A percentile compares a stretch with the other conserved stretches of the same genome.
Conservation (phyloP, 1,284 basidiomycete genomes). For the Neonothopanus nambi region DNA sequence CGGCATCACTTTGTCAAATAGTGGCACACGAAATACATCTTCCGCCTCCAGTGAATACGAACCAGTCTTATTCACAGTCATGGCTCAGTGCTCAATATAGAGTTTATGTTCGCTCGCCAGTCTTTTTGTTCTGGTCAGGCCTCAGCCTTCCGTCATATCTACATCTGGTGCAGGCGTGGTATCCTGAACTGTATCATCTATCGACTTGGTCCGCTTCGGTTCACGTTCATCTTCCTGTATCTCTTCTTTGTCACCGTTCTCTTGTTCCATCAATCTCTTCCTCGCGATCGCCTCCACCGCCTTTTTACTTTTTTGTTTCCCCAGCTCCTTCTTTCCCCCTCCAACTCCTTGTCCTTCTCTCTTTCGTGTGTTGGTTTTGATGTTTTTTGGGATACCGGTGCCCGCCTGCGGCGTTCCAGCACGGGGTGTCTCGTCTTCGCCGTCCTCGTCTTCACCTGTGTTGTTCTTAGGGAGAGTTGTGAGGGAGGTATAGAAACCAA, state of each 20-base stretch:
- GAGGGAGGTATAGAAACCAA: slow-evolving; percentile 65
- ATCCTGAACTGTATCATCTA: slow-evolving; percentile 4
- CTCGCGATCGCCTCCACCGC: slow-evolving; percentile 38
- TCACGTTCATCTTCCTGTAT: slow-evolving; percentile 17
- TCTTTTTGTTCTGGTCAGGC: not conserved
- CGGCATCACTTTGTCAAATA: slow-evolving; percentile 40
- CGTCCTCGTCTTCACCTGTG: slow-evolving; percentile 44
- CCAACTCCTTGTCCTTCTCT: slow-evolving; percentile 20
- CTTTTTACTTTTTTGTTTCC: slow-evolving; percentile 51
- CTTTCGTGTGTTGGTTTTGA: slow-evolving; percentile 20
- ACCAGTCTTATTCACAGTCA: too few species aligned
- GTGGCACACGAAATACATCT: slow-evolving; percentile 40
- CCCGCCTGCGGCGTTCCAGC: slow-evolving; percentile 19
- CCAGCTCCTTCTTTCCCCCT: slow-evolving; percentile 44
- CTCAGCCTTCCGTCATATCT: not conserved
- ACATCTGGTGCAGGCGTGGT: too few species aligned
- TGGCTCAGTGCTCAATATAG: too few species aligned
- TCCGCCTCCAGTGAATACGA: slow-evolving; percentile 66
- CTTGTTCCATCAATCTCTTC: slow-evolving; percentile 12
- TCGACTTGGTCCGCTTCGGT: slow-evolving; percentile 32
- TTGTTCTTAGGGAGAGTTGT: slow-evolving; percentile 63
- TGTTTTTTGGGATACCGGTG: slow-evolving; percentile 7
- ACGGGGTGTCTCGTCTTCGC: slow-evolving; percentile 18
- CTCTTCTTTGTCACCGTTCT: slow-evolving; percentile 15
- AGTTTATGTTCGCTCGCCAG: not conserved